These are phyloP conservation scores for Sporothrix luriei DNA, from an alignment of 2,329 filamentous ascomycete species.

Conservation along the genomic window DNA sequence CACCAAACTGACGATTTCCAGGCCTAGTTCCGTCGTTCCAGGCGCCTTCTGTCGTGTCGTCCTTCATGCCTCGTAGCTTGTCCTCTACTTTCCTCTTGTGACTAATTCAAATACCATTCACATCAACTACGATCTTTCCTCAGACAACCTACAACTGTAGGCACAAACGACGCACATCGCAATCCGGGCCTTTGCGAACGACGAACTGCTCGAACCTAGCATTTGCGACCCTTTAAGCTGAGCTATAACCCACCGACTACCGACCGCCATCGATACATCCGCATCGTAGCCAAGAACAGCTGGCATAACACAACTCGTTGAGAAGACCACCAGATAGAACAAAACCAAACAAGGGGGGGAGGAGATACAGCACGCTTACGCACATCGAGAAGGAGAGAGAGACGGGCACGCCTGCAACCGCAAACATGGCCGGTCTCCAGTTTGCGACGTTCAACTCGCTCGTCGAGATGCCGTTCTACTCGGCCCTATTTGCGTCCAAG, in stretches of 20 bases:
- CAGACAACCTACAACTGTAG: not conserved
- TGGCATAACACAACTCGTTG: not conserved
- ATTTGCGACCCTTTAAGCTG: constrained; percentile 11
- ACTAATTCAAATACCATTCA: not conserved
- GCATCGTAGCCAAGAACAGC: not conserved
- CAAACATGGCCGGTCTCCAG: constrained; percentile 57
- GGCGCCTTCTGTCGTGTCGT: constrained; percentile 17
- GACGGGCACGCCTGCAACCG: constrained; percentile 27
- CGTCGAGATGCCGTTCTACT: constrained; percentile 94
- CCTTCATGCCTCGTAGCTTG: constrained; percentile 2
- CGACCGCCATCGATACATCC: not conserved
- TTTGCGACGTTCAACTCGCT: constrained; percentile 92
- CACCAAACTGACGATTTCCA: constrained; percentile 20
- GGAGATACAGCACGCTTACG: not conserved
- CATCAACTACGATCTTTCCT: not conserved
- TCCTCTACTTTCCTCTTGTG: not conserved
- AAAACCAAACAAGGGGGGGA: not conserved
- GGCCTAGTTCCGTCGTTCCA: not conserved
- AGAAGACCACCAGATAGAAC: not conserved
- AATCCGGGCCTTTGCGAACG: not conserved
- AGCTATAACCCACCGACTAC: not conserved
- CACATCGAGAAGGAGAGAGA: not conserved
- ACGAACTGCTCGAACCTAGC: not conserved
- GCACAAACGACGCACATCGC: not conserved
- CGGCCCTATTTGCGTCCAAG: constrained; percentile 86